Percentiles rank a stretch among this genome's conserved stretches.
These are phyloP conservation scores for Leptodontidium sp. DNA, from an alignment of 2,329 filamentous ascomycete species.

Conservation along the genomic window DNA sequence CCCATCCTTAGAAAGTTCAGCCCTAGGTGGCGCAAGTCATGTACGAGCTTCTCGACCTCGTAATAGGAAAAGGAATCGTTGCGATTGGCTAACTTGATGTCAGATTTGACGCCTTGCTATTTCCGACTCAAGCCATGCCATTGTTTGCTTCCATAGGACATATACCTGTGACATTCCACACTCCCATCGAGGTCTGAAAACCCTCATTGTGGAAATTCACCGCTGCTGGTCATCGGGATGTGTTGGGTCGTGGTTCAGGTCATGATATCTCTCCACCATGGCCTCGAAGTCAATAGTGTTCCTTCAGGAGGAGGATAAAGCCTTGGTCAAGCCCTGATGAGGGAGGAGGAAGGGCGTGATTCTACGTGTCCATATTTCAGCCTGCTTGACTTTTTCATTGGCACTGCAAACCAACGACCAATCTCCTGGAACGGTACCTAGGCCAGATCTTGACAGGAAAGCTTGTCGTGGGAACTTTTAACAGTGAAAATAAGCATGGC, in stretches of 20 bases:
- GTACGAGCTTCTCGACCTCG: constrained; percentile 1
- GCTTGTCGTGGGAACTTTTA: not conserved
- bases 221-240: not conserved
- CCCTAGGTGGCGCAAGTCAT: not conserved
- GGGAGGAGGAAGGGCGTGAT: not conserved
- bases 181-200: not conserved
- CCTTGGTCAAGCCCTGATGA: not conserved
- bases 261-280: not conserved
- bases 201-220: not conserved
- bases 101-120: not conserved
- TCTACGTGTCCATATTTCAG: not conserved
- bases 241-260: not conserved
- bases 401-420: not conserved
- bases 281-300: not conserved
- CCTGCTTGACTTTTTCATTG: not conserved
- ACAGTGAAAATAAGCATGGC: not conserved
- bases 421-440: not conserved
- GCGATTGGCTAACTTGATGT: not conserved
- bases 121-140: constrained; percentile 1
- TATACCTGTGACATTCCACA: constrained; percentile 8
- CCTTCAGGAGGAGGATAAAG: constrained; percentile 3
- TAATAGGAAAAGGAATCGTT: not conserved
- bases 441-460: not conserved
- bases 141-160: not conserved
- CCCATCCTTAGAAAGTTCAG: not conserved